These are phyloP conservation scores for Rhizopus arrhizus DNA, from an alignment of 371 early-diverging fungal species.

Conservation along the genomic window DNA sequence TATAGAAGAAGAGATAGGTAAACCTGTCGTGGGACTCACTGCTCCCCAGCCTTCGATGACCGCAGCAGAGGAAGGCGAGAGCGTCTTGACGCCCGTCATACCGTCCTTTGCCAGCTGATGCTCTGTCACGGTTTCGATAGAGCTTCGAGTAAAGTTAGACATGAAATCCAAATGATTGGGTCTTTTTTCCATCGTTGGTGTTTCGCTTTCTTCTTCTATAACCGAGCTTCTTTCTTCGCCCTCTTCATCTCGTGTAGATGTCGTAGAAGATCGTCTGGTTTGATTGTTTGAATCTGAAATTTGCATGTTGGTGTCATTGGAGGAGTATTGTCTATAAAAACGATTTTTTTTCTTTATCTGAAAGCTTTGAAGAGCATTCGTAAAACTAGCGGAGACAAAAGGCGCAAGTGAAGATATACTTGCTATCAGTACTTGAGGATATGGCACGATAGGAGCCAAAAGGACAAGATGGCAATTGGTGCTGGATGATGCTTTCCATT, in stretches of 20 bases:
- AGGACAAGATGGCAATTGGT: slow-evolving; percentile 64
- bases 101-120: neutral
- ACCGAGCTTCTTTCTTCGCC: neutral
- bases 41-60: slow-evolving; percentile 39
- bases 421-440: slow-evolving; percentile 54
- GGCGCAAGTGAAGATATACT: slow-evolving; percentile 54
- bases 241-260: slow-evolving; percentile 7
- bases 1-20: slow-evolving; percentile 33
- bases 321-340: slow-evolving; percentile 9
- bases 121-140: slow-evolving; percentile 40
- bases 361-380: slow-evolving; percentile 39
- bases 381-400: slow-evolving; percentile 55
- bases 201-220: slow-evolving; percentile 7
- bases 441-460: slow-evolving; percentile 65
- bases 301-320: neutral
- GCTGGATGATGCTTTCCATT: slow-evolving; percentile 29
- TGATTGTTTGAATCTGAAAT: neutral
- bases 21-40: slow-evolving; percentile 37
- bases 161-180: slow-evolving; percentile 33
- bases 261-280: slow-evolving; percentile 15
- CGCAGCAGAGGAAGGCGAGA: slow-evolving; percentile 39
- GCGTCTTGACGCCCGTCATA: neutral
- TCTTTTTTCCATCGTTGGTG: slow-evolving; percentile 17
- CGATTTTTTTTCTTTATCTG: slow-evolving; percentile 23
- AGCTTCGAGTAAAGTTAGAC: slow-evolving; percentile 35